Evolutionary conservation across 2,329 filamentous ascomycete genomes (phyloP).

Genomic region (Aspergillus nomiae): DNA sequence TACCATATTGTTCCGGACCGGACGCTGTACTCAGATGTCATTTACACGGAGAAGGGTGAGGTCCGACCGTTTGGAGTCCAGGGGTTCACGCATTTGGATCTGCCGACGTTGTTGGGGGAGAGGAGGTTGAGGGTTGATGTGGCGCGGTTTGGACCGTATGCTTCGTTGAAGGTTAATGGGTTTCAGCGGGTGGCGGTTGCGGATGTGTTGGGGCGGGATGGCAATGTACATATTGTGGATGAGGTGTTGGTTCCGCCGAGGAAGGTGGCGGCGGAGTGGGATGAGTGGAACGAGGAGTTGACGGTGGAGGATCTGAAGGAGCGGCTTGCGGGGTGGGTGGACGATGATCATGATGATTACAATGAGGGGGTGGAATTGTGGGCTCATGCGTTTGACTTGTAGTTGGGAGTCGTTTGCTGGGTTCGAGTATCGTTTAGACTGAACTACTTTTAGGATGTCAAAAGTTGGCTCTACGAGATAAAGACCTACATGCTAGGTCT

Average conservation of each 20-base stretch:
- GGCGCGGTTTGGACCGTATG: slow-evolving; percentile 65
- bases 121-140: slow-evolving; percentile 73
- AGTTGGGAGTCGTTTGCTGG: neutral
- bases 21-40: slow-evolving; percentile 71
- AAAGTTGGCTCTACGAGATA: neutral
- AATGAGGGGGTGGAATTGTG: neutral
- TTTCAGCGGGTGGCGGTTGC: slow-evolving; percentile 65
- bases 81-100: slow-evolving; percentile 56
- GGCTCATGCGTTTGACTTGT: slow-evolving; percentile 7
- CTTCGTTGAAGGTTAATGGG: slow-evolving; percentile 74
- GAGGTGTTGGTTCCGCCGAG: slow-evolving; percentile 76
- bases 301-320: slow-evolving; percentile 25
- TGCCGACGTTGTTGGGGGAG: slow-evolving; percentile 71
- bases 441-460: neutral
- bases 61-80: slow-evolving; percentile 23
- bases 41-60: slow-evolving; percentile 61
- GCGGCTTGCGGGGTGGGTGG: slow-evolving; percentile 20
- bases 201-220: slow-evolving; percentile 74
- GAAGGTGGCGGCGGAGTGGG: slow-evolving; percentile 31
- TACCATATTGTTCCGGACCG: slow-evolving; percentile 10
- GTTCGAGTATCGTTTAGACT: neutral
- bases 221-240: slow-evolving; percentile 77
- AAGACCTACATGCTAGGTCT: neutral
- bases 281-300: slow-evolving; percentile 16
- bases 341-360: neutral